Conservation (phyloP, 768 basidiomycete species). For the Daedaleopsis sinensis region DNA sequence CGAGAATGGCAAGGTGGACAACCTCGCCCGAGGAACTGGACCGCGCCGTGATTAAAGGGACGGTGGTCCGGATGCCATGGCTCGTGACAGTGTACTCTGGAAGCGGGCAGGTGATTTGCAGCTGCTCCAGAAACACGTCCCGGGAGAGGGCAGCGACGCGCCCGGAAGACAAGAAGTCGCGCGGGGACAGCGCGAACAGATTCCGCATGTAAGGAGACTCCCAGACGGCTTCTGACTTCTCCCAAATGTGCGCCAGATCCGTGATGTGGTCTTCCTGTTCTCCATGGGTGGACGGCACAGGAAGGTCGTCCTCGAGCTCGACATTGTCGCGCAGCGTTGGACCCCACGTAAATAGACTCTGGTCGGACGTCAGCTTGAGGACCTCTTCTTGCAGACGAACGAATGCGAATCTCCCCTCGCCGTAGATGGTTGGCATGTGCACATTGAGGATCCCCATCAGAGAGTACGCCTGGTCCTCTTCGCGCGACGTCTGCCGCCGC, state of each 20-base stretch:
- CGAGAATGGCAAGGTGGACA: conserved; percentile 1
- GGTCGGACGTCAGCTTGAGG: conserved; percentile 2
- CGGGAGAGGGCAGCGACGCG: background rate
- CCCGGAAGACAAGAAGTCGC: background rate
- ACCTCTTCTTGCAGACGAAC: conserved; percentile 7
- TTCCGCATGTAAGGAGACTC: background rate
- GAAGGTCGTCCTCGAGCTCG: background rate
- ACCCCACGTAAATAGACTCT: conserved; percentile 9
- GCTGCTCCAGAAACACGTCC: background rate
- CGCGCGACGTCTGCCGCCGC: background rate
- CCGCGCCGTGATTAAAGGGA: conserved; percentile 1
- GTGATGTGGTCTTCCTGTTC: too few relatives aligned
- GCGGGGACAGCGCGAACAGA: conserved; percentile 2
- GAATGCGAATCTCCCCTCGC: conserved; percentile 11
- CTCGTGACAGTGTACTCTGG: background rate
- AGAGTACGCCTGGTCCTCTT: conserved; percentile 12
- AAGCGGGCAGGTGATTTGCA: background rate
- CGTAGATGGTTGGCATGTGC: conserved; percentile 4
- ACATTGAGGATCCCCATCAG: conserved; percentile 13
- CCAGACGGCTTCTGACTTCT: background rate
- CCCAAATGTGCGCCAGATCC: background rate
- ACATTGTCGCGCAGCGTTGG: background rate
- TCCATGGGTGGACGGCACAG: too few relatives aligned
- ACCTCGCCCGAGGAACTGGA: background rate
- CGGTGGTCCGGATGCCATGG: conserved; percentile 1